Evolutionary conservation across 495 filamentous ascomycete genomes (phyloP).

Genomic region (Talaromyces stipitatus): DNA sequence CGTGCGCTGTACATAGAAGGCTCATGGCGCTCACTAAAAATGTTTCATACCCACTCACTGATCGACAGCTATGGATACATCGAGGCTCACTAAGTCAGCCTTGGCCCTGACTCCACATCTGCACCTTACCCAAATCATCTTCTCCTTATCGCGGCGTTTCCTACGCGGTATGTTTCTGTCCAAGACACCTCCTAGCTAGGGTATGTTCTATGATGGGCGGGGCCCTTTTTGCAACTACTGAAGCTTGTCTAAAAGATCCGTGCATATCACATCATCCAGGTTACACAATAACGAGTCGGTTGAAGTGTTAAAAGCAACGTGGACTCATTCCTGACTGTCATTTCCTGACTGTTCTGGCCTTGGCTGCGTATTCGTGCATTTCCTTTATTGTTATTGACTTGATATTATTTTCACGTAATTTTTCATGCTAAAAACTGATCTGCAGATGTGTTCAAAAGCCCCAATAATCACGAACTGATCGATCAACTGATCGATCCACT

Average conservation of each 20-base stretch:
- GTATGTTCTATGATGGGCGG: background rate
- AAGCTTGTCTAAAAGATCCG: background rate
- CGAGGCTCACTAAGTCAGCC: background rate
- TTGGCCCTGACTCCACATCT: background rate
- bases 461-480: background rate
- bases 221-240: background rate
- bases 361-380: background rate
- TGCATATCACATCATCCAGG: background rate
- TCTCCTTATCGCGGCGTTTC: background rate
- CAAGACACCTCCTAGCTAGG: background rate
- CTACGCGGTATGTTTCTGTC: background rate
- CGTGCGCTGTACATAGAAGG: no score
- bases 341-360: background rate
- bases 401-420: background rate
- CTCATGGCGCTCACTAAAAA: background rate
- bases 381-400: background rate
- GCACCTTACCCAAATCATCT: background rate
- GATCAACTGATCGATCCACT: background rate
- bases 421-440: background rate
- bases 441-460: background rate
- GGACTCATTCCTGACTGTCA: background rate
- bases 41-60: background rate
- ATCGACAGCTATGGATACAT: background rate
- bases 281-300: background rate
- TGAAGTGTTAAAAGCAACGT: background rate